Evolutionary conservation across 768 basidiomycete genomes (phyloP).

Genomic region (Tylopilus subfusipes): DNA sequence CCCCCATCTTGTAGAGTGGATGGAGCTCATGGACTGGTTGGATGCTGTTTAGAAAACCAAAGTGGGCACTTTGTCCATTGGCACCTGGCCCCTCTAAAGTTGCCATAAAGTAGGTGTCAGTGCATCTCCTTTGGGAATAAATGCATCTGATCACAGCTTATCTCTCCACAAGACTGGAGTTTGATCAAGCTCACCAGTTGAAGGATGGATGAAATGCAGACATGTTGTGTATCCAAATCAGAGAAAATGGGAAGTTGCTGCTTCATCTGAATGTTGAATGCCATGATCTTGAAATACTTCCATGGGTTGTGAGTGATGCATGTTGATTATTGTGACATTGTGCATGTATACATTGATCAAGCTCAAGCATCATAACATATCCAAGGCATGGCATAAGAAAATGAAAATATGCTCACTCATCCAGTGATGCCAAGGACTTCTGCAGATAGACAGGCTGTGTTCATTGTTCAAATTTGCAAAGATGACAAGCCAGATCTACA

Average conservation of each 20-base stretch:
- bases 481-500: neutral
- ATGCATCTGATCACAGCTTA: neutral
- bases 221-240: neutral
- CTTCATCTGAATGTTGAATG: neutral
- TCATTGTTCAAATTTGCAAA: no score
- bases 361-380: neutral
- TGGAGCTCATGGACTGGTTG: constrained; percentile 23
- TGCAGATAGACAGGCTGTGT: neutral
- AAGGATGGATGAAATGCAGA: neutral
- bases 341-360: neutral
- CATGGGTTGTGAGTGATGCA: neutral
- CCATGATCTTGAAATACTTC: neutral
- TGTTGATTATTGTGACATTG: neutral
- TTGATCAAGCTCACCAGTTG: neutral
- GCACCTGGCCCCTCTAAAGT: constrained; percentile 23
- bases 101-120: neutral
- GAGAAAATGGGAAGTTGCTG: neutral
- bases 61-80: constrained; percentile 24
- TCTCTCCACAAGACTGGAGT: neutral
- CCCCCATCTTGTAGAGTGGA: constrained; percentile 22
- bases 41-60: constrained; percentile 26
- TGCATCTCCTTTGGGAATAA: neutral
- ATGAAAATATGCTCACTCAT: neutral
- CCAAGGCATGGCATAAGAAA: neutral
- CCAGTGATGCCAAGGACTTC: neutral